phyloP scores from a whole-genome alignment of 495 filamentous ascomycete species.

The Tuber microsphaerosporum region DNA sequence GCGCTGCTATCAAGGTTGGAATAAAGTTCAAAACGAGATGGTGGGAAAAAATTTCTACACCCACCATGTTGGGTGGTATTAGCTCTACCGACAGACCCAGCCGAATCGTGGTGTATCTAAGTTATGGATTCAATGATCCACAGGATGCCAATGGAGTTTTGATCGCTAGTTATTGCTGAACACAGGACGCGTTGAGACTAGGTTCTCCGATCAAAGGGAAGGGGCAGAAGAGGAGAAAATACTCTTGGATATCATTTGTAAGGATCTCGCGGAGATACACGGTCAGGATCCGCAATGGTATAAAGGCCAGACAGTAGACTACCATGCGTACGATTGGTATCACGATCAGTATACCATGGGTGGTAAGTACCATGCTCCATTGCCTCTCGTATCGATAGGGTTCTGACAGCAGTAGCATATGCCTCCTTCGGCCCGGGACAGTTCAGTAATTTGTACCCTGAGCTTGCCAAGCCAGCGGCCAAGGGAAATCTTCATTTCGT shows the following conservation, averaged over 20 bases:
- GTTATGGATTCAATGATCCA: slow-evolving; percentile 41
- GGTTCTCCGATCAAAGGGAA: slow-evolving; percentile 37
- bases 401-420: background rate
- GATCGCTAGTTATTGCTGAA: slow-evolving; percentile 47
- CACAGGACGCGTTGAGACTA: slow-evolving; percentile 45
- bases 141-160: slow-evolving; percentile 42
- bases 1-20: slow-evolving; percentile 41
- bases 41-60: slow-evolving; percentile 30
- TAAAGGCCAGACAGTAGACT: background rate
- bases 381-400: background rate
- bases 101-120: slow-evolving; percentile 47
- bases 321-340: slow-evolving; percentile 24
- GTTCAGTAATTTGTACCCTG: slow-evolving; percentile 11
- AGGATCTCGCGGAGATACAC: slow-evolving; percentile 36
- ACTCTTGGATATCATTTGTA: slow-evolving; percentile 39
- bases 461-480: slow-evolving; percentile 15
- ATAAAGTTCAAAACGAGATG: slow-evolving; percentile 42
- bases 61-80: slow-evolving; percentile 37
- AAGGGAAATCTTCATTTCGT: slow-evolving; percentile 21
- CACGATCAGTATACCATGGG: slow-evolving; percentile 16
- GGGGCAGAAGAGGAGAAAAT: slow-evolving; percentile 18
- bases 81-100: slow-evolving; percentile 44
- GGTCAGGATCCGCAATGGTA: background rate
- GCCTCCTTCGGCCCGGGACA: slow-evolving; percentile 17
- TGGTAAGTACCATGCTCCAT: background rate